Base-by-base conservation (phyloP, 208 protist species). In the Crithidia expoeki region DNA sequence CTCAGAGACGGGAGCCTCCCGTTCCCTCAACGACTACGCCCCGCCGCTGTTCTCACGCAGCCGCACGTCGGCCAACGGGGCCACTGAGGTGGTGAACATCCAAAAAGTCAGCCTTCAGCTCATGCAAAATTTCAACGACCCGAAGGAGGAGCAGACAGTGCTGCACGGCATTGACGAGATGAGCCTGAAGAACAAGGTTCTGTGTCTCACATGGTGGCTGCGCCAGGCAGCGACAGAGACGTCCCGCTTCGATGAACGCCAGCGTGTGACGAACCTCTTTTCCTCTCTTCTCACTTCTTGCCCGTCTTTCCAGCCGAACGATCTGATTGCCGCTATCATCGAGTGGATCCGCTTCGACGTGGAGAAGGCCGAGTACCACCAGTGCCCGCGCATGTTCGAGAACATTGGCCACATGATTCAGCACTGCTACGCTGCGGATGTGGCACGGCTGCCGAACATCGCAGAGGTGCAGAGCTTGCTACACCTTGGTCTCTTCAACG, bases 321-420 rank as follows among this genome's bases (percentile, higher is more conserved):
- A 83, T 30, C 65, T 95, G 21, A 81, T 82, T 30, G 65, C 81
- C 7, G 80, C 80, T 3, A 68, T 92, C 1, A 58, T 93, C 16
- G 87, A 95, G 82, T 95, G 90, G 90, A 58, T 92, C 5, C 83
- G 83, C 42, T 95, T 91, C 74, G 90, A 95, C 68, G 73, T 92
- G 44, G 87, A 95, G 72, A 84, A 87, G 53, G 76, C 67, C 6
- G 68, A 89, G 67, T 95, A 90, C 75, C 83, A 86, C 56, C 61
- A 86, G 44, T 94, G 85, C 56, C 89, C 89, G 4, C 80, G 83
- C 62, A 89, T 94, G 86, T 93, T 93, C 69, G 85, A 87, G 49
- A 92, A 94, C 69, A 79, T 94, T 28, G 84, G 83, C 2, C 81
- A 92, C 65, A 92, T 94, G 80, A 81, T 94, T 52, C 71, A 80